Percentiles rank a stretch among this genome's conserved stretches.
Evolutionary conservation across 2,329 filamentous ascomycete genomes (phyloP).

Genomic region (Emergomyces pasteurianus): DNA sequence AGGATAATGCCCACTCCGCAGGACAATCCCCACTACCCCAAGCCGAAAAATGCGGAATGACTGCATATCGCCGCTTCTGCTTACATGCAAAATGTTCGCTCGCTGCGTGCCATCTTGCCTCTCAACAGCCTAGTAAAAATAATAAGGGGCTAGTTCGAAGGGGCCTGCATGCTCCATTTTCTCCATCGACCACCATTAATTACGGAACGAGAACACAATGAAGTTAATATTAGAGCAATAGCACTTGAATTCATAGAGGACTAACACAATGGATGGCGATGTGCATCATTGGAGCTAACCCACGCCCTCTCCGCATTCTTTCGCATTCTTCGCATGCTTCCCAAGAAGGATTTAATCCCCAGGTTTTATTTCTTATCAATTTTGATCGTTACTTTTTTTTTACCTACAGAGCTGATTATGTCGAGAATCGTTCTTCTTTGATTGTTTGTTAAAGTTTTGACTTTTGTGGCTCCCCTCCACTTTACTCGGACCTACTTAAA

Average conservation of each 20-base stretch:
- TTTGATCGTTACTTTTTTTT: too few species aligned
- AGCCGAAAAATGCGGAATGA: not conserved
- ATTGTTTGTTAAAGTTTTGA: slow-evolving; percentile 1
- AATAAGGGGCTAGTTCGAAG: not conserved
- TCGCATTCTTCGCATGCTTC: not conserved
- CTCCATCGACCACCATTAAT: not conserved
- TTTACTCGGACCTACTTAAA: slow-evolving; percentile 2
- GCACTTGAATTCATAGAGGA: too few species aligned
- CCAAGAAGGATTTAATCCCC: slow-evolving; percentile 2
- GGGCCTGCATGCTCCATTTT: not conserved
- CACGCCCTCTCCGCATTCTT: not conserved
- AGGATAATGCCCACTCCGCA: not conserved
- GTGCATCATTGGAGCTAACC: not conserved
- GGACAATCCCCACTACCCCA: not conserved
- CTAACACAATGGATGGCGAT: too few species aligned
- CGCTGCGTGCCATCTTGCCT: not conserved
- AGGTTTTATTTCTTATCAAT: slow-evolving; percentile 10
- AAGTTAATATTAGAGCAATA: not conserved
- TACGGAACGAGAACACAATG: too few species aligned
- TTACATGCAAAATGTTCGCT: not conserved
- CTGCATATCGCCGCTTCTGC: not conserved
- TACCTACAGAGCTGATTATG: too few species aligned
- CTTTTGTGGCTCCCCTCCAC: slow-evolving; percentile 7
- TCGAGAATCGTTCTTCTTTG: not conserved
- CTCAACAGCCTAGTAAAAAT: not conserved